phyloP scores from a whole-genome alignment of 805 yeast species.

The Suhomyces tanzawaensis region DNA sequence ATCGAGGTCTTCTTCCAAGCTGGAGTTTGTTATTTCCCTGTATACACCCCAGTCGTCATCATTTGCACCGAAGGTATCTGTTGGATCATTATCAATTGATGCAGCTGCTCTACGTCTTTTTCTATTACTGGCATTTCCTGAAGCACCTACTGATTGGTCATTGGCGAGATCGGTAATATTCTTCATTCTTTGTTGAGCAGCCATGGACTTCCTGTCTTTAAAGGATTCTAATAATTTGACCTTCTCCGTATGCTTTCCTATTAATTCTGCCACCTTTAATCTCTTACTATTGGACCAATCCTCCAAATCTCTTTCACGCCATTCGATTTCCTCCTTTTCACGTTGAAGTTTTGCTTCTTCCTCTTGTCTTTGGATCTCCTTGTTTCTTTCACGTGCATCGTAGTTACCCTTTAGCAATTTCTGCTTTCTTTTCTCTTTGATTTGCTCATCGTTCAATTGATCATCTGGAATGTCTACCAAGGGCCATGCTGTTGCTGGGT shows the following conservation, averaged over 20 bases:
- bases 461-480: constrained; percentile 82
- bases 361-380: constrained; percentile 71
- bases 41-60: constrained; percentile 96
- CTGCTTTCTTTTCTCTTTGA: constrained; percentile 86
- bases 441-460: constrained; percentile 71
- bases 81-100: constrained; percentile 85
- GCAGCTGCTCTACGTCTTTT: constrained; percentile 49
- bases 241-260: constrained; percentile 64
- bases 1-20: constrained; percentile 78
- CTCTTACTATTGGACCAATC: constrained; percentile 82
- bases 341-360: constrained; percentile 58
- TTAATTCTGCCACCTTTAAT: constrained; percentile 52
- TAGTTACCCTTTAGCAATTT: constrained; percentile 76
- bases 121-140: constrained; percentile 46
- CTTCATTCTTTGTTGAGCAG: constrained; percentile 91
- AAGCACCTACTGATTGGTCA: constrained; percentile 46
- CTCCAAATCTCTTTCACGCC: constrained; percentile 70
- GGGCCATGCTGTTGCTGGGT: constrained; percentile 62
- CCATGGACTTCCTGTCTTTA: constrained; percentile 83
- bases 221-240: constrained; percentile 71
- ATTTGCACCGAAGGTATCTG: constrained; percentile 90
- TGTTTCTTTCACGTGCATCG: constrained; percentile 84
- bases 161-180: constrained; percentile 82
- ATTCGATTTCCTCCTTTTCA: constrained; percentile 63
- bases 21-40: constrained; percentile 72